Conservation (phyloP, 139 green algal species). For the Picochlorum sp. region DNA sequence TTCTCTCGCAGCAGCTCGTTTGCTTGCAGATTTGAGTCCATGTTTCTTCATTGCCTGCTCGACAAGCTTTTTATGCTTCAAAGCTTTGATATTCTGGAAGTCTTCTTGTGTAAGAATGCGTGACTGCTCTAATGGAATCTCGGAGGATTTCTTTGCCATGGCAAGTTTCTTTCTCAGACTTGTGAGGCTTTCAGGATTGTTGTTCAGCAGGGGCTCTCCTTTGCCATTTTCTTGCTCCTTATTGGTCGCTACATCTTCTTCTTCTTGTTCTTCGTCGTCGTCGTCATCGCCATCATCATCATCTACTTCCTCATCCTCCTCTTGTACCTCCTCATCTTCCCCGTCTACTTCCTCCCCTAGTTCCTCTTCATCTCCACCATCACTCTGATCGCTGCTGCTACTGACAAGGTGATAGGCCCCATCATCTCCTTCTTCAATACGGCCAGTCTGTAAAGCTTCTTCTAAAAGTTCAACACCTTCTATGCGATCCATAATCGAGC, state of each 20-base stretch:
- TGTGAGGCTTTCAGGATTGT: constrained; percentile 22
- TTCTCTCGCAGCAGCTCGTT: constrained; percentile 33
- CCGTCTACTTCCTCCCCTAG: constrained; percentile 1
- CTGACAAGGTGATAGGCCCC: constrained; percentile 6
- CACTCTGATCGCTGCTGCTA: too few relatives aligned
- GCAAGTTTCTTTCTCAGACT: constrained; percentile 32
- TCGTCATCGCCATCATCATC: too few relatives aligned
- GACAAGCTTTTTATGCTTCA: constrained; percentile 46
- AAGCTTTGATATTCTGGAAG: constrained; percentile 69
- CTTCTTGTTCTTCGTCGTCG: constrained; percentile 13
- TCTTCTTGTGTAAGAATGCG: constrained; percentile 77
- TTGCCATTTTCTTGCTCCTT: not conserved
- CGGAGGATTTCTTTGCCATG: not conserved
- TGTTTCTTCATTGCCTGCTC: constrained; percentile 67
- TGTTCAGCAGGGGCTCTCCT: constrained; percentile 6
- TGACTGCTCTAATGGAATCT: constrained; percentile 51
- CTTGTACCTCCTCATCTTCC: constrained; percentile 8
- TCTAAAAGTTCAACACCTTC: constrained; percentile 82
- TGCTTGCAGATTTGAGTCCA: constrained; percentile 62
- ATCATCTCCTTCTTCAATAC: constrained; percentile 24
- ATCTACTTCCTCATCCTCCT: constrained; percentile 14
- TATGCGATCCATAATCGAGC: constrained; percentile 41
- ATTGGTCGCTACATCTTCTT: not conserved
- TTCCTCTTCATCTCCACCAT: not conserved
- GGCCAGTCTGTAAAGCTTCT: constrained; percentile 35